These are phyloP conservation scores for Anisodus tanguticus DNA, from an alignment of 257 asterid species.

Conservation along the genomic window DNA sequence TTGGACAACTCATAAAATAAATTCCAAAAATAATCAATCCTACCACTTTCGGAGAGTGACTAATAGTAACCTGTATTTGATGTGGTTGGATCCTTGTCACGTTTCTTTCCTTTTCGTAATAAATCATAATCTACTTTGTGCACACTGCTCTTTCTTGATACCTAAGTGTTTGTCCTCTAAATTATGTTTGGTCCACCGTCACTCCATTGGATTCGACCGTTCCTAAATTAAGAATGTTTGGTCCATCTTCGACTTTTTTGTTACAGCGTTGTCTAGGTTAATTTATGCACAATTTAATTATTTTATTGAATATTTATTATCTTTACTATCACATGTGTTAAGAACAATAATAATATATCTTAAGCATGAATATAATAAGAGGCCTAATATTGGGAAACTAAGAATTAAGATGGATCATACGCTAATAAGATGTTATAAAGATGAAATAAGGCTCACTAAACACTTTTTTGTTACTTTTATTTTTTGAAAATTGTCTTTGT, in stretches of 20 bases:
- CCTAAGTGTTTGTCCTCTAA: not conserved
- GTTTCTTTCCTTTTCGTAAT: constrained; percentile 4
- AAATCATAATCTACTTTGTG: not conserved
- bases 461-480: not conserved
- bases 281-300: too few relatives aligned
- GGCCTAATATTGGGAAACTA: too few relatives aligned
- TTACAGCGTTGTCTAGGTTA: too few relatives aligned
- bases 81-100: constrained; percentile 14
- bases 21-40: constrained; percentile 7
- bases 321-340: too few relatives aligned
- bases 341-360: too few relatives aligned
- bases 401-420: not conserved
- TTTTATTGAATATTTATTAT: too few relatives aligned
- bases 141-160: not conserved
- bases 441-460: not conserved
- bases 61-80: not conserved
- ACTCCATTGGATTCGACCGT: not conserved
- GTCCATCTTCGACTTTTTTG: not conserved
- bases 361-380: too few relatives aligned
- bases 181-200: too few relatives aligned
- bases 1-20: constrained; percentile 24
- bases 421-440: not conserved
- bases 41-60: constrained; percentile 12
- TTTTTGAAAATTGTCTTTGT: not conserved
- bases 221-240: not conserved